A percentile compares a stretch with the other conserved stretches of the same genome.
Conservation (phyloP, 2,329 filamentous ascomycete species). For the Penicillium crustosum region DNA sequence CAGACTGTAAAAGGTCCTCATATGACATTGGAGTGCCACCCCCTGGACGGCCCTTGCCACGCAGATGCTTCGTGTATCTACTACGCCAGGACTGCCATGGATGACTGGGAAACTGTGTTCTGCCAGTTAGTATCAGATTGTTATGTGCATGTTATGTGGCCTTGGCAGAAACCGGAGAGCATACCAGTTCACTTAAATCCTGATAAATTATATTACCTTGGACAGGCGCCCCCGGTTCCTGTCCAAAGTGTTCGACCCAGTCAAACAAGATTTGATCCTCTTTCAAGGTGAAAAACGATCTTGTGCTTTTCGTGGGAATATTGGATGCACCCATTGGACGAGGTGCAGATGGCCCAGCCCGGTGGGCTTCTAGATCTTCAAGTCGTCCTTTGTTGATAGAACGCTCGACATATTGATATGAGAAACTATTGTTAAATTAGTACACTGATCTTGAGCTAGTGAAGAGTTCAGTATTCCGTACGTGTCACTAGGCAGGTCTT, state of each 20-base stretch:
- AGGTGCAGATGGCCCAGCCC: conserved; percentile 46
- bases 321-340: conserved; percentile 48
- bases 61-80: conserved; percentile 46
- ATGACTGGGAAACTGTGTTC: conserved; percentile 44
- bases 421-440: conserved; percentile 43
- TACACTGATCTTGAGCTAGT: neutral
- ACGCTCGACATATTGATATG: conserved; percentile 58
- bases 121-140: neutral
- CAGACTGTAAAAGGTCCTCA: neutral
- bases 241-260: conserved; percentile 42
- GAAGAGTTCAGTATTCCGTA: conserved; percentile 37
- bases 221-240: conserved; percentile 31
- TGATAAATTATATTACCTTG: conserved; percentile 49
- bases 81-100: conserved; percentile 52
- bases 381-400: conserved; percentile 53
- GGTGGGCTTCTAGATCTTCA: conserved; percentile 50
- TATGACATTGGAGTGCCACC: conserved; percentile 13
- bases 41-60: conserved; percentile 38
- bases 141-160: neutral
- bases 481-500: conserved; percentile 51
- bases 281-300: conserved; percentile 38
- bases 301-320: conserved; percentile 36
- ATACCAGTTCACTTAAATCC: conserved; percentile 42
- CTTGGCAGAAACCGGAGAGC: neutral
- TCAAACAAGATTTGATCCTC: conserved; percentile 50